Evolutionary conservation across 257 asterid genomes (phyloP), one percentile per base, ranked within the genome.

Genomic region (Vinca minor): DNA sequence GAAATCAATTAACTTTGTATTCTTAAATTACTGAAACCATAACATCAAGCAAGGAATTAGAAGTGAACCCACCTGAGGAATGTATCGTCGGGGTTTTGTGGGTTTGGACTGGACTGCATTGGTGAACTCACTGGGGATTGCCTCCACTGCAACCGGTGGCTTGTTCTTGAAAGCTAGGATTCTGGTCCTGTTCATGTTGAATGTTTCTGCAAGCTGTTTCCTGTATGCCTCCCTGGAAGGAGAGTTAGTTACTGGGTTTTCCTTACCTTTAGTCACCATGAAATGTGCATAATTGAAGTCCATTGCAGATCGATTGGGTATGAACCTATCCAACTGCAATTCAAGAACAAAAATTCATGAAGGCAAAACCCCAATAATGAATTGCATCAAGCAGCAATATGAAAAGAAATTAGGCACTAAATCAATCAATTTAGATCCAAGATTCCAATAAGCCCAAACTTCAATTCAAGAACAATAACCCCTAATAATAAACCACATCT

Each of bases 221-320:
- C 88, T 75, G 75, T 86, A 88, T 26, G 95, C 96, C 63, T 88
- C 97, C 32, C 86, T 79, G 60, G 96, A 75, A 12, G 96, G 95
- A 61, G 98, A 77, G 66, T 38, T 68, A 12, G 49, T 69, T 25
- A 85, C 73, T 18, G 98, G 95, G 49, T 85, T 89, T 77, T 86
- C 93, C 95, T 91, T 91, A 81, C 88, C 96, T 81, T 85, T 88
- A 3, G 96, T 88, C 14, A 92, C 84, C 96, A 92, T 92, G 84
- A 75, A 83, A 72, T 82, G 95, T 0, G 95, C 98, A 41, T 78
- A 92, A 62, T 87, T 95, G 5, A 88, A 80, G 69, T 92, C 96
- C 86, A 93, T 93, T 0, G 97, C 98, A 1, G 97, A 93, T 71
- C 97, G 83, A 64, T 93, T 93, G 11, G 98, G 98, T 46, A 92